Evolutionary conservation across 2,329 filamentous ascomycete species (phyloP), one percentile per base, ranked within the genome.

Genomic region (Monosporascus cannonballus): DNA sequence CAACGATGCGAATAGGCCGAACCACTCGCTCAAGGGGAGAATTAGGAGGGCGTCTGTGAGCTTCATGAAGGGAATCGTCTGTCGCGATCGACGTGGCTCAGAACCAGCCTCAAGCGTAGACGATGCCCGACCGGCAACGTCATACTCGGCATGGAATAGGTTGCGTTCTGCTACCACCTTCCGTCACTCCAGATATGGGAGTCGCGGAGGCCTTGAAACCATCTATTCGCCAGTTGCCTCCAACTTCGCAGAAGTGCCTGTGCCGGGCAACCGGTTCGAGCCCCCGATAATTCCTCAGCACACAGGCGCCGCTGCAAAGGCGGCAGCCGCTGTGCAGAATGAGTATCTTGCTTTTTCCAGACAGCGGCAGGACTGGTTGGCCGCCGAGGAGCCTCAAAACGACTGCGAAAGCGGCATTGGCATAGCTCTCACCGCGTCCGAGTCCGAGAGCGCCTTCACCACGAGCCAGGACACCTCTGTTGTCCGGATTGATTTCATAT

Each of bases 321-420:
- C 83, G 7, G 78, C 82, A 0, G 81, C 79, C 3, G 82, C 80
- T 11, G 73, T 81, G 52, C 80, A 84, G 59, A 83, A 83, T 59
- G 78, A 82, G 50, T 74, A 71, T 46, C 59, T 74, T 6, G 67
- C 66, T 4, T 64, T 68, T 42, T 54, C 58, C 34, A 54, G 67
- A 38, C 68, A 70, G 47, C 69, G 74, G 30, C 73, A 72, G 41
- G 70, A 73, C 48, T 74, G 76, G 68, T 63, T 80, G 7, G 64
- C 72, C 8, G 66, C 69, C 34, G 76, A 81, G 2, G 76, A 78
- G 18, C 71, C 69, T 47, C 64, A 70, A n/a, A 81, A 78, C 57
- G 82, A 86, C 58, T 72, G 76, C 25, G 83, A 86, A 68, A 86
- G 84, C 59, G 83, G 83, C 20, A 84, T 86, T 50, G 82, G 81